Evolutionary conservation across 257 asterid genomes (phyloP), one percentile per base, ranked within the genome.

Genomic region (Primulina tabacum): DNA sequence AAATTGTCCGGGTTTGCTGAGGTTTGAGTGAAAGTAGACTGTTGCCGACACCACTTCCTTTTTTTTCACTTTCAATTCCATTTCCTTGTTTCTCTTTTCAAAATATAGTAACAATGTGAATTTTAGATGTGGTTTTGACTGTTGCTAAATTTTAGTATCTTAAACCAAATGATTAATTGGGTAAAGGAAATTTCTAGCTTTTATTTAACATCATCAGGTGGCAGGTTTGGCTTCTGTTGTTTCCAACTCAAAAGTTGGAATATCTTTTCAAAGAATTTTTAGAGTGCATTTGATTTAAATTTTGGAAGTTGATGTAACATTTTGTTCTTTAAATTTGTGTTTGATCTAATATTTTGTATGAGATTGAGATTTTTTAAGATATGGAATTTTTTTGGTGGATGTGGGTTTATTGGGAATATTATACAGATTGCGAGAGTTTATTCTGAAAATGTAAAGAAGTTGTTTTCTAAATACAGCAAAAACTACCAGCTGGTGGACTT

Each of bases 61-160:
- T 11, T 11, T 12, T 11, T 43, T 3, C 34, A 14, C 8, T 38
- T 64, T 40, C 8, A 32, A 1, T 30, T 53, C 33, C 72, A 33
- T 68, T 53, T 55, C 32, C 63, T 33, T 53, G 33, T 35, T 53
- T 28, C 37, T 55, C 63, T 28, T 68, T 32, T 68, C 20, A 8
- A 32, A 4, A 10, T 29, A 29, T 7, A 14, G 8, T 35, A 35
- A 0, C 43, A 35, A 35, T 8, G 11, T 35, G 43, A 28, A 28
- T 28, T 28, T 35, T 35, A 11, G 14, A 7, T 40, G 16, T 26
- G 18, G 20, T 35, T 18, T 37, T 64, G 18, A 29, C 55, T 8
- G 24, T 34, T 34, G 6, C 56, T 24, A 20, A 35, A 8, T 18
- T 26, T 18, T 34, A 9, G 11, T 14, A 29, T 60, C 35, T 11